These are phyloP conservation scores for Talaromyces verruculosus DNA, from an alignment of 2,329 filamentous ascomycete species.

Conservation along the genomic window DNA sequence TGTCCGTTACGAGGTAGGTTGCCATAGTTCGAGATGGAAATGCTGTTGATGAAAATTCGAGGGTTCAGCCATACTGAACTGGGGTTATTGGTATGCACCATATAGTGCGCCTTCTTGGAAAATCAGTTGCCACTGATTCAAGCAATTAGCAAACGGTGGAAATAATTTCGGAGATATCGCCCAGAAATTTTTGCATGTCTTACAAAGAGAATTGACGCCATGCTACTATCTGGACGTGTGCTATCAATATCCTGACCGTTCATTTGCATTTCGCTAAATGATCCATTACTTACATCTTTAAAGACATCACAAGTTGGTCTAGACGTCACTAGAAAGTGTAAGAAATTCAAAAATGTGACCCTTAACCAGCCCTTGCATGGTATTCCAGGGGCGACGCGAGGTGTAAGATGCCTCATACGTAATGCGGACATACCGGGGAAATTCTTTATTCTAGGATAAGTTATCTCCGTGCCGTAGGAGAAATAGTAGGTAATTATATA, in stretches of 20 bases:
- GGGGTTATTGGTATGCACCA: neutral
- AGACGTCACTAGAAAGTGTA: neutral
- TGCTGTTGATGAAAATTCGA: neutral
- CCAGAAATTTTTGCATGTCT: neutral
- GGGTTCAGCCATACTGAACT: no score
- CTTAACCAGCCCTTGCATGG: neutral
- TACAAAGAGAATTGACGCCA: neutral
- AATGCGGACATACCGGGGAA: neutral
- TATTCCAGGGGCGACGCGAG: neutral
- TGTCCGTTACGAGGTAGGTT: slow-evolving; percentile 38
- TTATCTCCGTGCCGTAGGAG: neutral
- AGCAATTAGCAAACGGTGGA: neutral
- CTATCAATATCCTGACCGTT: neutral
- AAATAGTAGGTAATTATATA: neutral
- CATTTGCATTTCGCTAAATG: neutral
- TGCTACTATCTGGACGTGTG: neutral
- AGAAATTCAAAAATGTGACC: neutral
- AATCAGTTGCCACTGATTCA: neutral
- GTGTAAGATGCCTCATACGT: neutral
- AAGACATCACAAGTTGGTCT: neutral
- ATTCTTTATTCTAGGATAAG: neutral
- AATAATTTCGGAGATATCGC: neutral
- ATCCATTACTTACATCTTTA: neutral
- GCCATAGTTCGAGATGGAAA: slow-evolving; percentile 12
- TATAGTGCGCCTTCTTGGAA: neutral